Conservation (phyloP, 805 yeast species). For the Lachancea sp. region DNA sequence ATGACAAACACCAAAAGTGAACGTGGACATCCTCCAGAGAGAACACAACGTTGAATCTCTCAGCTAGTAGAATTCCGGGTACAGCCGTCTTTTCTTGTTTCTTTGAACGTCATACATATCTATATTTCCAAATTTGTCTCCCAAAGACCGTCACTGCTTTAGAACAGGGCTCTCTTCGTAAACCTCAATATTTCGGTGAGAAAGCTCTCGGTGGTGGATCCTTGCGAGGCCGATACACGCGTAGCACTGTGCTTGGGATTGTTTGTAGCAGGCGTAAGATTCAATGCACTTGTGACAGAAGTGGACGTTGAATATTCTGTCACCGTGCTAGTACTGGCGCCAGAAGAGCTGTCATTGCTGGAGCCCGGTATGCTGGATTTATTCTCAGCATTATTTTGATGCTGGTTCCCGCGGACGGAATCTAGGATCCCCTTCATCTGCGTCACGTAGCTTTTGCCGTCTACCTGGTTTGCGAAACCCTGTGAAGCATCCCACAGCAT, state of each 20-base stretch:
- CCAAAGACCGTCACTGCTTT: background rate
- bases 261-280: background rate
- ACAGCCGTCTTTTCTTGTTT: too few species aligned
- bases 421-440: constrained; percentile 40
- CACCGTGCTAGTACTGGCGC: too few species aligned
- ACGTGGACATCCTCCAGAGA: too few species aligned
- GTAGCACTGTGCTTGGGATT: background rate
- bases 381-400: background rate
- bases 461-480: constrained; percentile 44
- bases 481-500: constrained; percentile 90
- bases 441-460: constrained; percentile 39
- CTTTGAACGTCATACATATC: background rate
- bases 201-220: background rate
- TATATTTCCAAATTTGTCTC: background rate
- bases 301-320: background rate
- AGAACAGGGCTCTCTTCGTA: background rate
- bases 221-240: background rate
- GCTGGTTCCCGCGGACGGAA: constrained; percentile 2
- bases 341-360: too few species aligned
- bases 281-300: background rate
- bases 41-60: too few species aligned
- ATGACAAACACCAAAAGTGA: background rate
- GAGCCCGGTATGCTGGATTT: too few species aligned
- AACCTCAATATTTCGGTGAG: background rate
- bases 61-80: too few species aligned